Percentiles rank a stretch among this genome's conserved stretches.
phyloP scores from a whole-genome alignment of 331 rosid species.

The Stylosanthes scabra region DNA sequence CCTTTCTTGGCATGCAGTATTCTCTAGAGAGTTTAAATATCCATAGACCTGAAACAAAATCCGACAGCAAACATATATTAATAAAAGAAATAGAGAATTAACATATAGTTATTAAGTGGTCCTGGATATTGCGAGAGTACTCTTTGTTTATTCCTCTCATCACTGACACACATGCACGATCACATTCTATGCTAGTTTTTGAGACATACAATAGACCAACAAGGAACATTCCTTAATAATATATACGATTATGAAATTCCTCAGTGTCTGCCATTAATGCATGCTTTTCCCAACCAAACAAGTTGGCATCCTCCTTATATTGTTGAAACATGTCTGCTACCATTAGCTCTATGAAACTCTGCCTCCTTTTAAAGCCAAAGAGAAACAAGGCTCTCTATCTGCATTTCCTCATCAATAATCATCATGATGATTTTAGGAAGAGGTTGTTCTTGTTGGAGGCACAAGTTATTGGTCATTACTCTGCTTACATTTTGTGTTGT shows the following conservation, averaged over 20 bases:
- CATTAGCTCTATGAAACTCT: conserved; percentile 51
- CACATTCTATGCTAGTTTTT: conserved; percentile 44
- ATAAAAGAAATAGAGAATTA: background rate
- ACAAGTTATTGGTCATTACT: conserved; percentile 59
- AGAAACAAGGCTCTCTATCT: background rate
- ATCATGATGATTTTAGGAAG: conserved; percentile 45
- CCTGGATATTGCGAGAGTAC: background rate
- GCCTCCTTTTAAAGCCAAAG: conserved; percentile 47
- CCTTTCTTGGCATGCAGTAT: no score
- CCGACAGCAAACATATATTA: background rate
- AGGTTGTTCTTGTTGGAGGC: conserved; percentile 49
- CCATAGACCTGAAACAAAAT: no score
- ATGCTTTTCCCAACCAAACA: conserved; percentile 66
- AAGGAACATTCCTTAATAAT: conserved; percentile 54
- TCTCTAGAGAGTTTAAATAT: no score
- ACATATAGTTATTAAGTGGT: conserved; percentile 41
- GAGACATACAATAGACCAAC: conserved; percentile 52
- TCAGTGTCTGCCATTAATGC: conserved; percentile 83
- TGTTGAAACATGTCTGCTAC: conserved; percentile 82
- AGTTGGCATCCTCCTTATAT: conserved; percentile 80
- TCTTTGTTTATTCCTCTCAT: conserved; percentile 29
- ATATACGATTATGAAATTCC: conserved; percentile 57
- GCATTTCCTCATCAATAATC: conserved; percentile 18
- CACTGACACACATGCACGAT: conserved; percentile 42
- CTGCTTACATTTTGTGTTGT: conserved; percentile 53